These are phyloP conservation scores for Theileria equi DNA, from an alignment of 169 alveolate species.

Conservation along the genomic window DNA sequence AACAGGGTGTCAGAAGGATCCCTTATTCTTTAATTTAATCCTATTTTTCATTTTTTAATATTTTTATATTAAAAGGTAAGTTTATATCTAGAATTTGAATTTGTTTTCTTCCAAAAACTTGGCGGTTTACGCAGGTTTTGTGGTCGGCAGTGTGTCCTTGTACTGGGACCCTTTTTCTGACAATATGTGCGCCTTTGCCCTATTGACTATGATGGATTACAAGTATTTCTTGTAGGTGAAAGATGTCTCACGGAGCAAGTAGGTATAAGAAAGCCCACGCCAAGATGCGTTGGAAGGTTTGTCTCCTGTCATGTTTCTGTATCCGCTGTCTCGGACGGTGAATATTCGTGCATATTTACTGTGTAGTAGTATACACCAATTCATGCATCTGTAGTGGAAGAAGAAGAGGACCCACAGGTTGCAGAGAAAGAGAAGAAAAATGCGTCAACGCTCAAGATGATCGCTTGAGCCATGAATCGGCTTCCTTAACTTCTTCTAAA, in stretches of 20 bases:
- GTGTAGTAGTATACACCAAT: not conserved
- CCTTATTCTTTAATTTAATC: too few relatives aligned
- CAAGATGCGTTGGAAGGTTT: slow-evolving; percentile 89
- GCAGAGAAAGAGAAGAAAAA: slow-evolving; percentile 87
- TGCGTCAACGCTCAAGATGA: slow-evolving; percentile 88
- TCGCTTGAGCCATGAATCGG: slow-evolving; percentile 4
- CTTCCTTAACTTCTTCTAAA: slow-evolving; percentile 2
- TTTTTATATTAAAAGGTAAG: too few relatives aligned
- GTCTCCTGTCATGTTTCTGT: slow-evolving; percentile 12
- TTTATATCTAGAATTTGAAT: too few relatives aligned
- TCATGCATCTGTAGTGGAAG: slow-evolving; percentile 79
- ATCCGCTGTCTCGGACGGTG: not conserved
- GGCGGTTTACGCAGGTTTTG: too few relatives aligned
- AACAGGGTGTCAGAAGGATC: too few relatives aligned
- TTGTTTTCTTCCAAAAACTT: too few relatives aligned
- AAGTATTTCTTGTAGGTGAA: slow-evolving; percentile 10
- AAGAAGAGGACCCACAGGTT: slow-evolving; percentile 89
- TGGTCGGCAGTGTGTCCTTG: too few relatives aligned
- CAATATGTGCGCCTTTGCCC: too few relatives aligned
- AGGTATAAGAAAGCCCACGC: slow-evolving; percentile 90
- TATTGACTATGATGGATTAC: not conserved
- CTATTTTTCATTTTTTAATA: too few relatives aligned
- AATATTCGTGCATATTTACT: not conserved
- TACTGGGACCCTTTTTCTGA: too few relatives aligned
- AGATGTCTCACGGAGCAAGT: slow-evolving; percentile 91